Conservation (phyloP, 805 yeast species). For the Candida wancherniae region DNA sequence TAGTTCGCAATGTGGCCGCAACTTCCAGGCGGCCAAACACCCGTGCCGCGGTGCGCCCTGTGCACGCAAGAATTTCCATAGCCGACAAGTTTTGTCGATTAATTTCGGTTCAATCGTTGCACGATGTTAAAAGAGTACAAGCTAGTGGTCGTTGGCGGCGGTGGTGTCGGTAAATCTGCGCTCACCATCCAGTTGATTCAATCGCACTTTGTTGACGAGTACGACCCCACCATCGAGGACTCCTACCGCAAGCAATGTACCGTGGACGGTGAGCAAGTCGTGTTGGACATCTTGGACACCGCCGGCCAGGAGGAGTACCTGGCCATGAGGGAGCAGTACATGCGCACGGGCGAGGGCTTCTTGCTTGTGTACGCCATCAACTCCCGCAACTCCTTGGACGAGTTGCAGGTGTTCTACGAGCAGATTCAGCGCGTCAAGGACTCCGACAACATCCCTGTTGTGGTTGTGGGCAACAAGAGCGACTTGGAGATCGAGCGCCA, state of each 20-base stretch:
- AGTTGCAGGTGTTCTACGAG: conserved; percentile 70
- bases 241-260: conserved; percentile 83
- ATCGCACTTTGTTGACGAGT: conserved; percentile 93
- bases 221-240: conserved; percentile 97
- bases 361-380: conserved; percentile 84
- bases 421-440: conserved; percentile 78
- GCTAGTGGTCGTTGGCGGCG: conserved; percentile 95
- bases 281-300: conserved; percentile 83
- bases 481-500: conserved; percentile 75
- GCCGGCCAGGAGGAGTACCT: conserved; percentile 98
- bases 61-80: no score
- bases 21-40: no score
- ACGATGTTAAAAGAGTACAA: conserved; percentile 68
- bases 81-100: no score
- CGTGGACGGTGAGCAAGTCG: conserved; percentile 64
- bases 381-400: conserved; percentile 79
- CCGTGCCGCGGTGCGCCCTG: no score
- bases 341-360: conserved; percentile 95
- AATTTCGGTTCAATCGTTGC: no score
- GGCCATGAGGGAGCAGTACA: conserved; percentile 81
- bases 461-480: conserved; percentile 74
- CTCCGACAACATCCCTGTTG: conserved; percentile 65
- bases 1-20: no score
- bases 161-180: conserved; percentile 98
- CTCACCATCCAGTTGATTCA: conserved; percentile 92